Conservation (phyloP, 129 eudicot species). For the Artemisia annua region DNA sequence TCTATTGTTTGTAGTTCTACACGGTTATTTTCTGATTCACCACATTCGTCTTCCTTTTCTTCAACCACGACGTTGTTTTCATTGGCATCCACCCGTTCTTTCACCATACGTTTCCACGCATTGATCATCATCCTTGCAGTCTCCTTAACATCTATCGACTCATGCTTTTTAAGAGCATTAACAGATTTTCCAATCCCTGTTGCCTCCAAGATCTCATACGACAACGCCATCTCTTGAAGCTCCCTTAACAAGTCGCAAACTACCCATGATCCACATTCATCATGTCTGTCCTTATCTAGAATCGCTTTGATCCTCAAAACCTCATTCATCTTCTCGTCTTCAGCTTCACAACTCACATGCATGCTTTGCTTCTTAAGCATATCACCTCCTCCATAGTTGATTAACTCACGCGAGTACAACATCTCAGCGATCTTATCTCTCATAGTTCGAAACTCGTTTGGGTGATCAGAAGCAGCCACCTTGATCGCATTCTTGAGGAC, state of each 20-base stretch:
- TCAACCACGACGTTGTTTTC: neutral
- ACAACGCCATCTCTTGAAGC: neutral
- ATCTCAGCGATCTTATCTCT: slow-evolving; percentile 58
- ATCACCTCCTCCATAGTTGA: slow-evolving; percentile 1
- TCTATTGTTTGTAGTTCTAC: too few relatives aligned
- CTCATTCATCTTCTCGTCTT: neutral
- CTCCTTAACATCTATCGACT: neutral
- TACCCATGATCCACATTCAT: neutral
- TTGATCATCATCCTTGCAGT: neutral
- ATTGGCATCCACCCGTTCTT: neutral
- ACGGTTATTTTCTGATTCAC: too few relatives aligned
- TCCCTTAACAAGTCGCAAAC: neutral
- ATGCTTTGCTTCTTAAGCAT: too few relatives aligned
- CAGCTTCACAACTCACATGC: neutral
- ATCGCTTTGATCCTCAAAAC: neutral
- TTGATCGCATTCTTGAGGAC: slow-evolving; percentile 53
- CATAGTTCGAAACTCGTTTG: slow-evolving; percentile 48
- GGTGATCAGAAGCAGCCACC: slow-evolving; percentile 70
- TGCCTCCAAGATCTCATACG: neutral
- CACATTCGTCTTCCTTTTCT: neutral
- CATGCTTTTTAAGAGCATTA: neutral
- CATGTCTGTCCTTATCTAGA: neutral
- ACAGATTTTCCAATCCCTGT: neutral
- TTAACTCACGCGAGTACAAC: slow-evolving; percentile 47
- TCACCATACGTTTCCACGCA: neutral